A percentile compares a stretch with the other conserved stretches of the same genome.
Evolutionary conservation across 192 early-diverging fungal genomes (phyloP).

Genomic region (Coemansia sp.): DNA sequence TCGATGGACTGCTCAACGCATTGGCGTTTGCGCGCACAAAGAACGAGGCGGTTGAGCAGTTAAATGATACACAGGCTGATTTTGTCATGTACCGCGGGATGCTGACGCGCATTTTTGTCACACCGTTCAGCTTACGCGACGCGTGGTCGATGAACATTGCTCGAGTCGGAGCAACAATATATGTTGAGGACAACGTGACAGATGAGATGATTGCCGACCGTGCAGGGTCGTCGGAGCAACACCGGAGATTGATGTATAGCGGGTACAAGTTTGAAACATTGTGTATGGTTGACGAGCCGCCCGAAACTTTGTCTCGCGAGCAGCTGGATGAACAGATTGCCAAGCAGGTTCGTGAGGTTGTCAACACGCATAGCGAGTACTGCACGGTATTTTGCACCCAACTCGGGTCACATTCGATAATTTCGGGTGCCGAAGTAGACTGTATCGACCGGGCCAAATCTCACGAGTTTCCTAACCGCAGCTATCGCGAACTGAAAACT

Average conservation of each 20-base stretch:
- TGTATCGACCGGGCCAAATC: constrained; percentile 65
- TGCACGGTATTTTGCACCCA: constrained; percentile 81
- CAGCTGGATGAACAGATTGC: constrained; percentile 10
- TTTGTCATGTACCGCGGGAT: constrained; percentile 84
- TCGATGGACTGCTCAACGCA: constrained; percentile 77
- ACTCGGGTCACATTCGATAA: constrained; percentile 64
- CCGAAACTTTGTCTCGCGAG: constrained; percentile 28
- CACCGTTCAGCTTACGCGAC: constrained; percentile 76
- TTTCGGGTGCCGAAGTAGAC: constrained; percentile 94
- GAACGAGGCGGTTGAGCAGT: neutral
- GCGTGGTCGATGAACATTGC: constrained; percentile 82
- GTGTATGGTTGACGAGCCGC: constrained; percentile 62
- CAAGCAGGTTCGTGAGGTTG: constrained; percentile 24
- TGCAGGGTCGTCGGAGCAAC: constrained; percentile 49
- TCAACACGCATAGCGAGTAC: constrained; percentile 86
- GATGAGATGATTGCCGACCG: constrained; percentile 37
- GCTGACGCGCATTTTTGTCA: constrained; percentile 80
- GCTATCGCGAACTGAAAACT: constrained; percentile 91
- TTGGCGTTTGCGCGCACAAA: constrained; percentile 38
- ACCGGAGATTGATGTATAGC: constrained; percentile 77
- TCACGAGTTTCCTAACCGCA: constrained; percentile 52
- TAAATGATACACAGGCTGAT: constrained; percentile 4
- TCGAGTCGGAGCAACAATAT: constrained; percentile 60
- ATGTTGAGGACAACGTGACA: constrained; percentile 72
- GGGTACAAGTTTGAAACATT: constrained; percentile 91